Evolutionary conservation across 805 yeast species (phyloP).

Genomic region (Pichia exigua): DNA sequence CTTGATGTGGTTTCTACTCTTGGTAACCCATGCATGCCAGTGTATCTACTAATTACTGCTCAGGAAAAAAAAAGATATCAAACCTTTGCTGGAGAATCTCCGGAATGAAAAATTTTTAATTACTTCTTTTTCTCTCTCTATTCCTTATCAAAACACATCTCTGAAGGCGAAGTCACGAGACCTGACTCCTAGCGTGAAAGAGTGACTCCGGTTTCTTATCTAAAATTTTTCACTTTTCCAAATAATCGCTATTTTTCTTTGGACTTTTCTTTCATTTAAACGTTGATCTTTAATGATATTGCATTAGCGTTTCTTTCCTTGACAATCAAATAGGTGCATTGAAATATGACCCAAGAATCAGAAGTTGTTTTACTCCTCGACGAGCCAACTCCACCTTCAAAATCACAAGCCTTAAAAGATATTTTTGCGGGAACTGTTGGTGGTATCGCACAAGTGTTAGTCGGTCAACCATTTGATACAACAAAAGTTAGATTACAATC

Average conservation of each 20-base stretch:
- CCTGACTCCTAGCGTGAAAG: neutral
- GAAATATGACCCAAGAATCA: constrained; percentile 23
- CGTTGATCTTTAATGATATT: neutral
- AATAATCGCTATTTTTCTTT: neutral
- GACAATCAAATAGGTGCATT: too few relatives aligned
- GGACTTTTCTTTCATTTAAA: neutral
- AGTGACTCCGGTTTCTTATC: neutral
- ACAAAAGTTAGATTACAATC: constrained; percentile 90
- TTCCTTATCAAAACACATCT: too few relatives aligned
- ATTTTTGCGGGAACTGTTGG: constrained; percentile 89
- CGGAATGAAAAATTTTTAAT: too few relatives aligned
- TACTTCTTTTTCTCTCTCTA: too few relatives aligned
- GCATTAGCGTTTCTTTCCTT: too few relatives aligned
- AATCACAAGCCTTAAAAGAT: constrained; percentile 56
- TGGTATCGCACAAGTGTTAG: constrained; percentile 90
- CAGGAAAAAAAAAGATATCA: neutral
- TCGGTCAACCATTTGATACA: constrained; percentile 95
- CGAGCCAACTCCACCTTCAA: constrained; percentile 19
- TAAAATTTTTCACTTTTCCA: neutral
- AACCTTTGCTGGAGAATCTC: neutral
- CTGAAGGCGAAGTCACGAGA: neutral
- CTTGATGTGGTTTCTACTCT: neutral
- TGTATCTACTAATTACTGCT: too few relatives aligned
- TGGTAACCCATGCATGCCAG: neutral
- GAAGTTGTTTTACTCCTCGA: constrained; percentile 20